These are phyloP conservation scores for Chimonanthus praecox DNA, from an alignment of 164 flowering plant genomes.

Conservation along the genomic window DNA sequence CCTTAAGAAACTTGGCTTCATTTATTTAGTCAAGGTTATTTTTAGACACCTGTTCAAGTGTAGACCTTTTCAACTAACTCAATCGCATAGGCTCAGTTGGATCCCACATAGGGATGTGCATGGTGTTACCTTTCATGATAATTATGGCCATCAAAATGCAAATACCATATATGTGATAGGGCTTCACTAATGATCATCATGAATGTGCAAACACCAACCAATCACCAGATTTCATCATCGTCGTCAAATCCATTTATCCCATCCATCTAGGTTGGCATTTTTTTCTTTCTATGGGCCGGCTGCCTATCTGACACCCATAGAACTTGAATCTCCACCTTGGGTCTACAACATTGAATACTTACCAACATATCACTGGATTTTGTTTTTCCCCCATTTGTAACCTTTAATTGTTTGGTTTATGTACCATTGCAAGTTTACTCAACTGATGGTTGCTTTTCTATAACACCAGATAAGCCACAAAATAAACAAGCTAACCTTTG, in stretches of 20 bases:
- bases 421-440: background rate
- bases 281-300: background rate
- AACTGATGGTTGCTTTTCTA: background rate
- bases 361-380: background rate
- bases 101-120: background rate
- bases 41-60: no score
- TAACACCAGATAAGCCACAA: slow-evolving; percentile 57
- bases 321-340: background rate
- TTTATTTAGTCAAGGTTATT: no score
- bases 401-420: background rate
- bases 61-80: no score
- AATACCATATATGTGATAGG: no score
- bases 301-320: background rate
- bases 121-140: no score
- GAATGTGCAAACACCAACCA: no score
- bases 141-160: no score
- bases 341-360: background rate
- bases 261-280: background rate
- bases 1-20: no score
- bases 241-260: no score
- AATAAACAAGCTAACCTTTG: slow-evolving; percentile 59
- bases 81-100: no score
- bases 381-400: background rate
- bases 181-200: no score
- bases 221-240: no score